Conservation (phyloP, 148 eudicot species). For the Talinum fruticosum region DNA sequence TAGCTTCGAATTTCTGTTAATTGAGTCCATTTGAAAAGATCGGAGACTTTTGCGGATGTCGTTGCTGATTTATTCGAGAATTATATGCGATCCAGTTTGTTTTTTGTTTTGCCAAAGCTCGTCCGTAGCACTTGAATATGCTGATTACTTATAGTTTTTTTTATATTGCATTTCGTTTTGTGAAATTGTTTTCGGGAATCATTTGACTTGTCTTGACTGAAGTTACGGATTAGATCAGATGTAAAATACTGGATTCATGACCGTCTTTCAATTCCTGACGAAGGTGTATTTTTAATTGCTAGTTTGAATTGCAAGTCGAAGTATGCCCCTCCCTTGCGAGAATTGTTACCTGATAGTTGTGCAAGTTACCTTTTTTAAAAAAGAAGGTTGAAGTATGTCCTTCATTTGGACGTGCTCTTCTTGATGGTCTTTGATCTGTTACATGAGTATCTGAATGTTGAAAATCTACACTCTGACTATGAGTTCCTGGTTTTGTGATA, state of each 20-base stretch:
- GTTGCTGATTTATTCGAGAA: background rate
- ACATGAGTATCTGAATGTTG: background rate
- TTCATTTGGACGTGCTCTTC: conserved; percentile 11
- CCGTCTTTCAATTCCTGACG: too few species aligned
- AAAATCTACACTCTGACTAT: background rate
- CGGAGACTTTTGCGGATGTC: background rate
- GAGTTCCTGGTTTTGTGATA: background rate
- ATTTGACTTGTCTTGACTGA: background rate
- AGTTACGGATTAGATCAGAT: background rate
- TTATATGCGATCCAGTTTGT: too few species aligned
- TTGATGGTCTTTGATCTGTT: background rate
- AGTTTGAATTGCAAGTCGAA: background rate
- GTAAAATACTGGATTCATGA: background rate
- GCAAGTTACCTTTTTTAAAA: too few species aligned
- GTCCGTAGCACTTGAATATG: too few species aligned
- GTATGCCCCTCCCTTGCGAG: background rate
- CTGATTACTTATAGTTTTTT: too few species aligned
- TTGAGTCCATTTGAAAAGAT: background rate
- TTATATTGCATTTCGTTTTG: too few species aligned
- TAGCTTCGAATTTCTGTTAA: background rate
- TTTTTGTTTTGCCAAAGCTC: too few species aligned
- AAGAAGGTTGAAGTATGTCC: background rate
- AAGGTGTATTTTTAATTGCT: background rate
- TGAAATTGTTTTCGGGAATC: too few species aligned
- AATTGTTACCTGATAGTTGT: too few species aligned